Base-by-base conservation (phyloP, 371 early-diverging fungal genomes). In the Saksenaea oblongispora region DNA sequence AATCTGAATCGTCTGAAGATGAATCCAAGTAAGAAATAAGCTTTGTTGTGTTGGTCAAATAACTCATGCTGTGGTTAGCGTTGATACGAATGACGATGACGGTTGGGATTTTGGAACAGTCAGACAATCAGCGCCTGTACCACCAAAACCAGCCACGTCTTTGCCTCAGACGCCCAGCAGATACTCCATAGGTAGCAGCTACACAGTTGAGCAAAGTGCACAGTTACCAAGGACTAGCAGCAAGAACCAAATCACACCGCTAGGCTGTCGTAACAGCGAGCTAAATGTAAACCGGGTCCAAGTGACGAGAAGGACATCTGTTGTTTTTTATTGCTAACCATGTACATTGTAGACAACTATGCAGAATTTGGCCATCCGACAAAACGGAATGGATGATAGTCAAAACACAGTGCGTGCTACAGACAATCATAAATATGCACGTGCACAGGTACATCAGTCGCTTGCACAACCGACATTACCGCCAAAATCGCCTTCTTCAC, bases 1-100 rank as follows among this genome's bases (percentile, higher is more conserved):
- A 83, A 35, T 78, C 80, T 26, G 87, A 86, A 14, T 85, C 81
- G 14, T 84, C 88, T 1, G 85, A 84, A 55, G 86, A 86, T 17
- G 88, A 85, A 27, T 58, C 61, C 54, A 62, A 62, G 80, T 84
- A 84, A 44, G 83, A 54, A 22, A 5, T 34, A 5, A 7, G 14
- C 7, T 15, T 7, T 14, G n/a, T n/a, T 13, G 15, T 36, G 36
- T 36, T 8, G 36, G 36, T 13, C 36, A 13, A 39, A 39, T 39
- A n/a, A n/a, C 51, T 22, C 17, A 22, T 9, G 27, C 18, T 61
- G 18, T 13, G 35, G 27, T 27, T 56, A 62, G 65, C 18, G 59
- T 39, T 22, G 63, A 62, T 17, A 39, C 35, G 8, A 56, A 58
- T 7, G 73, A 66, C 39, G 66, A 62, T 47, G 71, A 62, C 59